phyloP scores from a whole-genome alignment of 805 yeast genomes.

The Candida corydali region DNA sequence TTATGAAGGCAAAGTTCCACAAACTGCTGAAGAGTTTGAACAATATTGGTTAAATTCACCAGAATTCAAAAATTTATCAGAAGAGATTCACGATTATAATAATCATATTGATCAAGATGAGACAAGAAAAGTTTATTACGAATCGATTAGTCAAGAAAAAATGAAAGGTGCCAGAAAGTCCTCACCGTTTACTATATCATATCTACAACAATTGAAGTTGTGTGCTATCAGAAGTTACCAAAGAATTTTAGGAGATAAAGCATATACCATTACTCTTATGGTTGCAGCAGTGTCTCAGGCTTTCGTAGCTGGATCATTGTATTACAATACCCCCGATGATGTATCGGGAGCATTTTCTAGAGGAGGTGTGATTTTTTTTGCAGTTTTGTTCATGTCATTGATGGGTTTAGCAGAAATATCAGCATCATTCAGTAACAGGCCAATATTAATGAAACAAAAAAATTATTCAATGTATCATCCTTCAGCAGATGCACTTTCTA shows the following conservation, averaged over 20 bases:
- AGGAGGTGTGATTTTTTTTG: conserved; percentile 60
- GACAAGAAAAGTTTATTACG: conserved; percentile 30
- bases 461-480: conserved; percentile 27
- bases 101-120: conserved; percentile 18
- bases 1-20: conserved; percentile 50
- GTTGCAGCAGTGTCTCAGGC: conserved; percentile 51
- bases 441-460: conserved; percentile 26
- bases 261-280: conserved; percentile 43
- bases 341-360: conserved; percentile 61
- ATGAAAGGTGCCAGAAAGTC: conserved; percentile 29
- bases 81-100: conserved; percentile 20
- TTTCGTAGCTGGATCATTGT: conserved; percentile 62
- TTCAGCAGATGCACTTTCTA: conserved; percentile 23
- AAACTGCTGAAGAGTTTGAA: conserved; percentile 59
- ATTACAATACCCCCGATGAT: conserved; percentile 44
- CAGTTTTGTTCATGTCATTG: conserved; percentile 49
- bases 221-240: conserved; percentile 50
- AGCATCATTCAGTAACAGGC: conserved; percentile 19
- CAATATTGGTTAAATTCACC: conserved; percentile 52
- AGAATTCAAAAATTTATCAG: conserved; percentile 15
- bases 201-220: conserved; percentile 45
- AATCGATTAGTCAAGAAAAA: conserved; percentile 34
- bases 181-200: conserved; percentile 44
- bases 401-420: conserved; percentile 46
- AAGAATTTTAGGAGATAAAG: conserved; percentile 53